Evolutionary conservation across 768 basidiomycete genomes (phyloP), one percentile per base, ranked within the genome.

Genomic region (Cystofilobasidium bisporidii): DNA sequence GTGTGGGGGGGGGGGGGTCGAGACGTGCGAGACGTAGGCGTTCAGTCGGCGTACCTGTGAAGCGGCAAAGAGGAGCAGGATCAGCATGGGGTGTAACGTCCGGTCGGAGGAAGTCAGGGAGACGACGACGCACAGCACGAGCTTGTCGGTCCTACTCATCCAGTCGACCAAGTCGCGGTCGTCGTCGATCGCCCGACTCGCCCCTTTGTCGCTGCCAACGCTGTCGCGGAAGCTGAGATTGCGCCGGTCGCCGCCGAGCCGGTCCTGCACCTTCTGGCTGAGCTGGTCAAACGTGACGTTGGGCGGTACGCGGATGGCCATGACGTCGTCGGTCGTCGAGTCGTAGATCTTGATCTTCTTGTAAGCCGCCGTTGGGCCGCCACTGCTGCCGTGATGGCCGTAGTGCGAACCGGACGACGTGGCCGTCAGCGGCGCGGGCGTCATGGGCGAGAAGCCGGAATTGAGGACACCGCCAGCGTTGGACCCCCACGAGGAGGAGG

Each of bases 281-380:
- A 99, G 81, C 74, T 94, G 91, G 14, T 78, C 80, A 73, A 89
- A 87, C 11, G 88, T 85, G 47, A 98, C 92, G 61, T 83, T 84
- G 28, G 96, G 96, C 75, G 94, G 92, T 33, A 98, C 94, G 18
- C 96, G 86, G 65, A 98, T 96, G 5, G 96, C 96, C 71, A 98
- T 91, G 64, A 98, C 80, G 76, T 99, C 96, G 75, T 98, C 93
- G 30, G 91, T 87, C 65, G 87, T 82, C 45, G 89, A 84, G 78
- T 96, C 89, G 76, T 96, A 96, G 55, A 99, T 91, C 79, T 99
- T 99, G 79, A 99, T 96, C 80, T 98, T 99, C 72, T 98, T 69
- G 68, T 64, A 69, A 18, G 67, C 61, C 4, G 68, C 61, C n/a
- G 68, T 48, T n/a, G 66, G 36, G 10, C 55, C 45, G 28, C 36